phyloP scores from a whole-genome alignment of 139 green algal genomes.

The Zygnema cylindricum region DNA sequence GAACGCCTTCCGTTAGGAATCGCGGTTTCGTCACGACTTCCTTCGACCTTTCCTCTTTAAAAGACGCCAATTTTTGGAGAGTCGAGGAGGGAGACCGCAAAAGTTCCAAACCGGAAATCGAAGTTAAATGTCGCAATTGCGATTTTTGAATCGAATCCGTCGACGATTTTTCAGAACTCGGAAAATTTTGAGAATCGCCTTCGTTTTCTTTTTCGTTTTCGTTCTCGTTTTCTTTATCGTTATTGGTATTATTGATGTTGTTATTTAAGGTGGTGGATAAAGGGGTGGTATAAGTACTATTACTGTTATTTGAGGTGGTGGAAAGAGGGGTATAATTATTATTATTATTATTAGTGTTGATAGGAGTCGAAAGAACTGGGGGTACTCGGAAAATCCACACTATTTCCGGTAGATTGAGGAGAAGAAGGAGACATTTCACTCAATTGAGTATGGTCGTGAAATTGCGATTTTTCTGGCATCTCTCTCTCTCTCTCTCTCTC shows the following conservation, averaged over 20 bases:
- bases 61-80: not conserved
- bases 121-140: not conserved
- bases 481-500: not conserved
- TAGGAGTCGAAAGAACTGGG: no score
- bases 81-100: not conserved
- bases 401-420: no score
- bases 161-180: no score
- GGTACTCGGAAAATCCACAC: no score
- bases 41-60: not conserved
- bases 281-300: not conserved
- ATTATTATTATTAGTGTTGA: not conserved
- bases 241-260: not conserved
- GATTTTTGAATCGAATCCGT: not conserved
- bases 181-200: no score
- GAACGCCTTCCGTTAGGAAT: not conserved
- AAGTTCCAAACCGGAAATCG: not conserved
- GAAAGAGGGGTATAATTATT: not conserved
- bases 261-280: not conserved
- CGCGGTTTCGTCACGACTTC: not conserved
- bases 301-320: no score
- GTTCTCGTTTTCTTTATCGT: not conserved
- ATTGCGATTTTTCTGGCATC: not conserved
- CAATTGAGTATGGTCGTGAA: not conserved
- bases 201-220: no score
- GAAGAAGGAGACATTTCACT: no score